Conservation (phyloP, 257 asterid species). For the Salvia splendens region DNA sequence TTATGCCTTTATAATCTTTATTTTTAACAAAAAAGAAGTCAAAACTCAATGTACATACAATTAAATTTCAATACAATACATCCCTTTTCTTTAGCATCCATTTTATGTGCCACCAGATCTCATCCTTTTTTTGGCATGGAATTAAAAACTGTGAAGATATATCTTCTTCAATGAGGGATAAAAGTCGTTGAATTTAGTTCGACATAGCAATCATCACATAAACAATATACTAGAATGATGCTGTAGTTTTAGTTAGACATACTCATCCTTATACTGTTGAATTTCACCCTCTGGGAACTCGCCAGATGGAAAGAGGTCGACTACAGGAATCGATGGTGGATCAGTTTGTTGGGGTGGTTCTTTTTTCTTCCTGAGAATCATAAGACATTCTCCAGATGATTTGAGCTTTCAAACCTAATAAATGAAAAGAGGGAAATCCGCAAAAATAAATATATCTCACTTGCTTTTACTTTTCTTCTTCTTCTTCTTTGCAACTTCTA, state of each 20-base stretch:
- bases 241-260: slow-evolving; percentile 40
- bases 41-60: neutral
- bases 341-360: slow-evolving; percentile 79
- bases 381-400: slow-evolving; percentile 8
- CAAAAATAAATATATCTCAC: slow-evolving; percentile 47
- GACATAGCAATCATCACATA: slow-evolving; percentile 61
- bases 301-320: slow-evolving; percentile 79
- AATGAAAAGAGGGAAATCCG: slow-evolving; percentile 14
- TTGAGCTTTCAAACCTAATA: neutral
- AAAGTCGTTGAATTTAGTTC: slow-evolving; percentile 8
- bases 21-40: neutral
- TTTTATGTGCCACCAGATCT: neutral
- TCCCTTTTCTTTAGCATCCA: slow-evolving; percentile 9
- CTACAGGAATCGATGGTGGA: slow-evolving; percentile 85
- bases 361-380: slow-evolving; percentile 74
- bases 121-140: neutral
- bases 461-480: slow-evolving; percentile 93
- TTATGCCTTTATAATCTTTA: neutral
- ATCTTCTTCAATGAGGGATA: slow-evolving; percentile 11
- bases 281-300: slow-evolving; percentile 99
- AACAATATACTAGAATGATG: slow-evolving; percentile 7
- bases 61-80: neutral
- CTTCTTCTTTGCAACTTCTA: slow-evolving; percentile 93
- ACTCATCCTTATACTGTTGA: slow-evolving; percentile 94
- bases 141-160: neutral